These are phyloP conservation scores for Euphrasia arctica DNA, from an alignment of 305 asterid species.

Conservation along the genomic window DNA sequence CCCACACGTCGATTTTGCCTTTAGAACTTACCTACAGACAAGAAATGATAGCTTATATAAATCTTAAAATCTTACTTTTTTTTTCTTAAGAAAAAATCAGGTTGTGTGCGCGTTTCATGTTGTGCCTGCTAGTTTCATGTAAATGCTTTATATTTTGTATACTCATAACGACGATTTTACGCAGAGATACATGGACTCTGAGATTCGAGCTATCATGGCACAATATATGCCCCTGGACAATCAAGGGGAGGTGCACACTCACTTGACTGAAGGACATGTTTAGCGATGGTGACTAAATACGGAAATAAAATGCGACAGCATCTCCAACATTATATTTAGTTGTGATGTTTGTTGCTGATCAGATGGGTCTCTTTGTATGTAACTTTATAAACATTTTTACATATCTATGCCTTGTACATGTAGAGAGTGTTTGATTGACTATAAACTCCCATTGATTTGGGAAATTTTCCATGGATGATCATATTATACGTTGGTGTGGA, in stretches of 20 bases:
- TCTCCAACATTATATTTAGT: conserved; percentile 26
- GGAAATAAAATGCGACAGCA: conserved; percentile 7
- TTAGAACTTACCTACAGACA: too few relatives aligned
- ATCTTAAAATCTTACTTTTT: too few relatives aligned
- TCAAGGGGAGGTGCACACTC: conserved; percentile 53
- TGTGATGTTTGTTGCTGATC: conserved; percentile 23
- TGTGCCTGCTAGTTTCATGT: neutral
- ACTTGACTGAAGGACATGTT: conserved; percentile 31
- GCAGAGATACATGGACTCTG: conserved; percentile 82
- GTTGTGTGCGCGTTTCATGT: too few relatives aligned
- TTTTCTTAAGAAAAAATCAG: too few relatives aligned
- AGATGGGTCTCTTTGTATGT: neutral
- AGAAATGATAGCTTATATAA: too few relatives aligned
- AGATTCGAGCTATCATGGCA: conserved; percentile 87
- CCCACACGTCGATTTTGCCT: too few relatives aligned
- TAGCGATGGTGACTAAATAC: conserved; percentile 16
- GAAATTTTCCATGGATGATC: conserved; percentile 29
- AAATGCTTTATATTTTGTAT: neutral
- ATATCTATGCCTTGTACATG: conserved; percentile 26
- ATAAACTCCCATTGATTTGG: conserved; percentile 31
- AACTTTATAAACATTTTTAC: conserved; percentile 20
- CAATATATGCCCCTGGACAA: conserved; percentile 85
- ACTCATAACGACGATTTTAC: conserved; percentile 7
- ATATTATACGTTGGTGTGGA: neutral
- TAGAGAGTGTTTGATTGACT: conserved; percentile 21